phyloP scores from a whole-genome alignment of 2,329 filamentous ascomycete species.

The Nakataea oryzae region DNA sequence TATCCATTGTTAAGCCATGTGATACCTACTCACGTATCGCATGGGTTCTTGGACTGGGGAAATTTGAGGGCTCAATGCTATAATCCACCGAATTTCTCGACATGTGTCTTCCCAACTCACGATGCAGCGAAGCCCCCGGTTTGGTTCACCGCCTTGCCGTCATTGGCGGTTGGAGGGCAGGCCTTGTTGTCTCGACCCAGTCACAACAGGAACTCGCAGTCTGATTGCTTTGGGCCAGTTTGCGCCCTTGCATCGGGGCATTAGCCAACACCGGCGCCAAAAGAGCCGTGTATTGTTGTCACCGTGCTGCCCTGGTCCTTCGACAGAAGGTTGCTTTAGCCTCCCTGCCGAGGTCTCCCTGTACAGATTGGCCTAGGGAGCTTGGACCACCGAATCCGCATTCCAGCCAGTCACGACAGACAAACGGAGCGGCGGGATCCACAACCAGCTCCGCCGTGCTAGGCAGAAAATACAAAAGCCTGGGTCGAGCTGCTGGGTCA shows the following conservation, averaged over 20 bases:
- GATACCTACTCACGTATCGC: too few relatives aligned
- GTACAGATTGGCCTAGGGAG: neutral
- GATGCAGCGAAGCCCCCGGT: neutral
- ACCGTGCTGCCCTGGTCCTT: too few relatives aligned
- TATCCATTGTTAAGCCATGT: too few relatives aligned
- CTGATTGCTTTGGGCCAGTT: too few relatives aligned
- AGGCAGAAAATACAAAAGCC: neutral
- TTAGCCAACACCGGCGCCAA: too few relatives aligned
- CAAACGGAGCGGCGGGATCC: neutral
- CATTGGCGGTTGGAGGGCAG: neutral
- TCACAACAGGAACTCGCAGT: too few relatives aligned
- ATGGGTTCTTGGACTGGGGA: too few relatives aligned
- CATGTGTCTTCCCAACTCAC: neutral
- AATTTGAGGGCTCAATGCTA: neutral
- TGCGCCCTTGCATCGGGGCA: too few relatives aligned
- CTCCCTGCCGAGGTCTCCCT: too few relatives aligned
- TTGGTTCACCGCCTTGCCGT: neutral
- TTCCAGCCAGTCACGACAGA: neutral
- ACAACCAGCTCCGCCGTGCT: neutral
- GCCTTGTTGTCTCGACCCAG: neutral
- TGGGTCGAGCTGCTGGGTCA: neutral
- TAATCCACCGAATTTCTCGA: neutral
- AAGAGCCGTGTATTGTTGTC: too few relatives aligned
- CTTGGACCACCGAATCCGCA: neutral
- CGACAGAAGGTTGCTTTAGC: too few relatives aligned